Percentiles rank a stretch among this genome's conserved stretches.
These are phyloP conservation scores for Aspergillus sp. DNA, from an alignment of 2,329 filamentous ascomycete genomes.

Conservation along the genomic window DNA sequence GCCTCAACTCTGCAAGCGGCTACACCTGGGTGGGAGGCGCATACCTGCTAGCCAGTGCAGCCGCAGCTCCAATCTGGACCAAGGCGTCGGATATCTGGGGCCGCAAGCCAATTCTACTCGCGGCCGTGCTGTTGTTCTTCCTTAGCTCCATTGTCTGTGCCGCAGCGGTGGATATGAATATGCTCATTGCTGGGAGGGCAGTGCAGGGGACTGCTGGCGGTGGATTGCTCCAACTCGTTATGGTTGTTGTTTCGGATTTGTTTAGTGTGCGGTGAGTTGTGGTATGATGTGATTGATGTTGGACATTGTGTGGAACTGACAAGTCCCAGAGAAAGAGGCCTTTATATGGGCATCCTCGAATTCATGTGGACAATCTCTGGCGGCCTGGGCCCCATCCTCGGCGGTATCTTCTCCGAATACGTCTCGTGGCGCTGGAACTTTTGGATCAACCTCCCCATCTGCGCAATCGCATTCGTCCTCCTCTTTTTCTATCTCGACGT, in stretches of 20 bases:
- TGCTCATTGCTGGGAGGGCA: conserved; percentile 57
- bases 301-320: background rate
- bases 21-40: conserved; percentile 60
- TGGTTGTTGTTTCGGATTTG: conserved; percentile 59
- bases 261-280: conserved; percentile 51
- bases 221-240: conserved; percentile 56
- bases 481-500: conserved; percentile 58
- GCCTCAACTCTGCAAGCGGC: conserved; percentile 55
- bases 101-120: conserved; percentile 55
- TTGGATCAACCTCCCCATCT: conserved; percentile 60
- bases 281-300: too few species aligned
- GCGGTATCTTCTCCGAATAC: conserved; percentile 52
- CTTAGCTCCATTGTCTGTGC: conserved; percentile 57
- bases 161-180: conserved; percentile 49
- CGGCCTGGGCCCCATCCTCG: conserved; percentile 56
- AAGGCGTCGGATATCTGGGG: conserved; percentile 62
- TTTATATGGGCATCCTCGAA: conserved; percentile 56
- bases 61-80: conserved; percentile 33
- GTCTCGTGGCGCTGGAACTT: conserved; percentile 58
- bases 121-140: conserved; percentile 53
- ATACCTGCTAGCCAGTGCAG: conserved; percentile 55
- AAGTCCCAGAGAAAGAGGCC: conserved; percentile 44
- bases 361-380: conserved; percentile 60
- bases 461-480: conserved; percentile 52
- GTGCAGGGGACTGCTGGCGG: conserved; percentile 60